Conservation (phyloP, 495 filamentous ascomycete species). For the Xylaria castorea region DNA sequence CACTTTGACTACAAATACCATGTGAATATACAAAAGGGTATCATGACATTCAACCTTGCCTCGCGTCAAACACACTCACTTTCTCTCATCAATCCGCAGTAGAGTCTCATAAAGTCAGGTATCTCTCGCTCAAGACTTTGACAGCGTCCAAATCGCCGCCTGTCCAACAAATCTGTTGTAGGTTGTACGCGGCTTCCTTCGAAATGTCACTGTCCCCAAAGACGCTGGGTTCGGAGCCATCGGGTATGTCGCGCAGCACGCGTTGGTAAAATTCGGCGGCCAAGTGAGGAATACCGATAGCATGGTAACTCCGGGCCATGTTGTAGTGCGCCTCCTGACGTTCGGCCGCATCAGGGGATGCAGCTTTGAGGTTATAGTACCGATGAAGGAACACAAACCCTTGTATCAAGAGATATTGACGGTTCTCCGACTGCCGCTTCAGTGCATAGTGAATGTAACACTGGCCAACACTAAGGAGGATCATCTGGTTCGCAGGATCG, state of each 20-base stretch:
- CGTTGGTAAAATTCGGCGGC: constrained; percentile 77
- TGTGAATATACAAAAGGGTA: constrained; percentile 10
- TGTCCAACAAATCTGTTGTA: constrained; percentile 71
- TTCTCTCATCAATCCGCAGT: not conserved
- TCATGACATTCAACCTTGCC: not conserved
- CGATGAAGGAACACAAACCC: constrained; percentile 79
- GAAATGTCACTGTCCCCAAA: constrained; percentile 65
- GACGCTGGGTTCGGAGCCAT: constrained; percentile 32
- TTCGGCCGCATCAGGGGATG: constrained; percentile 50
- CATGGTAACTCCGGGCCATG: constrained; percentile 78
- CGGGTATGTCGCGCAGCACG: constrained; percentile 33
- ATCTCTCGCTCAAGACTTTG: constrained; percentile 63
- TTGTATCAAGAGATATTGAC: constrained; percentile 84
- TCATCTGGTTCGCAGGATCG: constrained; percentile 74
- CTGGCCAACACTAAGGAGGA: constrained; percentile 75
- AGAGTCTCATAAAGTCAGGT: constrained; percentile 40
- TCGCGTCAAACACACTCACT: not conserved
- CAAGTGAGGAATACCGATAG: constrained; percentile 78
- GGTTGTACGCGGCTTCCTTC: constrained; percentile 71
- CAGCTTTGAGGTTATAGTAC: constrained; percentile 68
- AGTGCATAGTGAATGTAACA: constrained; percentile 84
- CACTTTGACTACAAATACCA: not conserved
- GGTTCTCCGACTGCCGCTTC: constrained; percentile 86
- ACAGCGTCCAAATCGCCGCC: constrained; percentile 66
- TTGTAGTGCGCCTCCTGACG: constrained; percentile 91